Conservation (phyloP, 139 green algal genomes). For the Closterium sp. region DNA sequence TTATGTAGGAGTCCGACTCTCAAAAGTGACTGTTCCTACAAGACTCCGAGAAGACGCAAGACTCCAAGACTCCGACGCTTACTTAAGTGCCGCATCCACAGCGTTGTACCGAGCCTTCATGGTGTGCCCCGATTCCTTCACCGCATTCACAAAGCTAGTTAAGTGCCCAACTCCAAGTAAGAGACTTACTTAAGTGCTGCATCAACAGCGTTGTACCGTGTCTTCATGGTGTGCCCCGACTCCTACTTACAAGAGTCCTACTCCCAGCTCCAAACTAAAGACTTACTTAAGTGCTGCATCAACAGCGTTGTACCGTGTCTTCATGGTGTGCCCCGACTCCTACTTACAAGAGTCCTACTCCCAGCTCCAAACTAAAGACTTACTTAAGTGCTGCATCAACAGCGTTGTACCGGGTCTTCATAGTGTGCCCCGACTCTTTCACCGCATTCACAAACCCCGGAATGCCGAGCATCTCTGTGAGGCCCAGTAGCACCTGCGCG, state of each 20-base stretch:
- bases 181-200: constrained; percentile 27
- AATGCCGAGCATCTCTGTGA: not conserved
- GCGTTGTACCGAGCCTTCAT: constrained; percentile 31
- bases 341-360: not conserved
- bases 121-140: constrained; percentile 21
- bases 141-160: too few species aligned
- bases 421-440: constrained; percentile 24
- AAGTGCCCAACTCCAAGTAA: too few species aligned
- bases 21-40: too few species aligned
- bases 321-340: constrained; percentile 27
- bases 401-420: constrained; percentile 30
- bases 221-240: constrained; percentile 27
- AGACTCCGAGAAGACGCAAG: not conserved
- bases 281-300: constrained; percentile 27
- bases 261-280: too few species aligned
- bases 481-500: constrained; percentile 29
- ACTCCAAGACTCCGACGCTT: not conserved
- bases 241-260: too few species aligned
- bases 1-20: not conserved
- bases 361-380: too few species aligned
- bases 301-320: constrained; percentile 27
- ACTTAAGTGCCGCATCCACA: constrained; percentile 16
- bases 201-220: constrained; percentile 18
- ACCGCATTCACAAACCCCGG: constrained; percentile 5
- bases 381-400: constrained; percentile 23